phyloP scores from a whole-genome alignment of 352 stramenopile species.

The Pythium sp. region DNA sequence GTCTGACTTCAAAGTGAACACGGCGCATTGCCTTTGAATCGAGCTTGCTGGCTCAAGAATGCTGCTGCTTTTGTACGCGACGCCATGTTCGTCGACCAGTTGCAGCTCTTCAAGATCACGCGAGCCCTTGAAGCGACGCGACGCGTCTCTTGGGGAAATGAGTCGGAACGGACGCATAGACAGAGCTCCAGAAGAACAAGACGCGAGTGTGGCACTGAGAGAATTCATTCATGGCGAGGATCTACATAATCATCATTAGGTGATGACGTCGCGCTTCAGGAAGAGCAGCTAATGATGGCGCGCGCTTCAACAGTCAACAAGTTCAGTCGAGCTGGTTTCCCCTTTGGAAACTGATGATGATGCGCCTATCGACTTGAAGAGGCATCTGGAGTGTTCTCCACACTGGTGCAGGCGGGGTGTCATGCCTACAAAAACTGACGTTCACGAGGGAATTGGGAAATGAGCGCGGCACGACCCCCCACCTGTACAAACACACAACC shows the following conservation, averaged over 20 bases:
- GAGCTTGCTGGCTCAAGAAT: background rate
- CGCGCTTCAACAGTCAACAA: background rate
- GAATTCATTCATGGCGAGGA: no score
- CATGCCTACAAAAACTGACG: background rate
- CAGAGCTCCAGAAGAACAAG: background rate
- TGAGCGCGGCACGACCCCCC: background rate
- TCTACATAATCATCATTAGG: background rate
- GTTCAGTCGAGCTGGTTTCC: background rate
- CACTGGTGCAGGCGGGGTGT: background rate
- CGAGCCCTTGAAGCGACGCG: background rate
- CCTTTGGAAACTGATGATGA: background rate
- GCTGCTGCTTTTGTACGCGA: background rate
- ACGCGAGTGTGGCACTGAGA: no score
- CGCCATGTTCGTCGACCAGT: background rate
- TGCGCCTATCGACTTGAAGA: background rate
- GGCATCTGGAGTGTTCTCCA: background rate
- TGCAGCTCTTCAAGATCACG: background rate
- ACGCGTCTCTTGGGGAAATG: background rate
- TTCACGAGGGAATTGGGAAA: background rate
- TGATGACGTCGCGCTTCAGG: background rate
- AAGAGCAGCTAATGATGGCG: background rate
- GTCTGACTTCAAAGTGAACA: background rate
- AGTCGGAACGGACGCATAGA: background rate
- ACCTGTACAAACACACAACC: constrained; percentile 3
- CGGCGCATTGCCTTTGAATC: background rate